phyloP scores from a whole-genome alignment of 805 yeast genomes.

The Kodamaea leandrae region DNA sequence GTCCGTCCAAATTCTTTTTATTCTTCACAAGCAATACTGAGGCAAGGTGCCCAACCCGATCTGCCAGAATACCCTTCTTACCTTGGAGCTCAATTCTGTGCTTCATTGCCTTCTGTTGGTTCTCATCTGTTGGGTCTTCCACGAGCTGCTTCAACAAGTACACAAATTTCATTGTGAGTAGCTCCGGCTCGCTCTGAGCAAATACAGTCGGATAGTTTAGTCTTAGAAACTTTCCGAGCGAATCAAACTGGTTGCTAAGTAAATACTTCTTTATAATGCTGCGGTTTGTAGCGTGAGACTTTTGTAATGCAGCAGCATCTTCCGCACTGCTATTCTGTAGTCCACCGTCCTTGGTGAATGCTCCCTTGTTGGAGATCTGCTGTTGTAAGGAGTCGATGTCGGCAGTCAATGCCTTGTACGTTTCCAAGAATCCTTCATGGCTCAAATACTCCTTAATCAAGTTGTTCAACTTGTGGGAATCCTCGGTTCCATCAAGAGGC shows the following conservation, averaged over 20 bases:
- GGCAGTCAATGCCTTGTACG: slow-evolving; percentile 31
- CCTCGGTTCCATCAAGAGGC: slow-evolving; percentile 16
- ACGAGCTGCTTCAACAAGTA: slow-evolving; percentile 22
- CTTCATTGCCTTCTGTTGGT: slow-evolving; percentile 18
- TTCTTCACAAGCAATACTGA: slow-evolving; percentile 23
- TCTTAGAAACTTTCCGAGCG: slow-evolving; percentile 37
- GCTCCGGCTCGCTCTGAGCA: slow-evolving; percentile 21
- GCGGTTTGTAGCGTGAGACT: slow-evolving; percentile 29
- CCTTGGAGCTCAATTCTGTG: slow-evolving; percentile 19
- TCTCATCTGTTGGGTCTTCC: slow-evolving; percentile 15
- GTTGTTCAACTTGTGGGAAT: slow-evolving; percentile 27
- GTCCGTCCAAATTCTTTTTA: slow-evolving; percentile 17
- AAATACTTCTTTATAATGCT: slow-evolving; percentile 43
- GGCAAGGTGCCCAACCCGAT: slow-evolving; percentile 20
- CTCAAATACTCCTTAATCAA: slow-evolving; percentile 38
- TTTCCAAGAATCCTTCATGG: slow-evolving; percentile 38
- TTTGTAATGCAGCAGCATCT: slow-evolving; percentile 7
- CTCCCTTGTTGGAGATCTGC: slow-evolving; percentile 10
- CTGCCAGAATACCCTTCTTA: slow-evolving; percentile 12
- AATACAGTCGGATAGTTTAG: slow-evolving; percentile 22
- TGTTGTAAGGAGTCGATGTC: slow-evolving; percentile 28
- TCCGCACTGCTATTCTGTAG: slow-evolving; percentile 13
- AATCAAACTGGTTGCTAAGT: slow-evolving; percentile 43
- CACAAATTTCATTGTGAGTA: slow-evolving; percentile 25
- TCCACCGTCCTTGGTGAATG: neutral